Base-by-base conservation (phyloP, 129 eudicot species). In the Tagetes patula region DNA sequence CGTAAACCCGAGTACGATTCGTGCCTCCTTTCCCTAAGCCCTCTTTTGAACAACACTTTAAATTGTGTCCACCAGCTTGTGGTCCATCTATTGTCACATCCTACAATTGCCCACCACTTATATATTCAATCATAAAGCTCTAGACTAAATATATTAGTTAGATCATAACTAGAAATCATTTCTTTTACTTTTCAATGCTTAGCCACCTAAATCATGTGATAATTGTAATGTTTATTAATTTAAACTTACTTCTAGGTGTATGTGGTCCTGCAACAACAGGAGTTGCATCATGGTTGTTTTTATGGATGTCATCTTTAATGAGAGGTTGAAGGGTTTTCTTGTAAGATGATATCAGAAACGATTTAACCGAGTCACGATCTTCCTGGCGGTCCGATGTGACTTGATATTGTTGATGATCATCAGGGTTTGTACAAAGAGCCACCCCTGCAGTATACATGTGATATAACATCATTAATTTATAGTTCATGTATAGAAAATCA, bases 21-120 rank as follows among this genome's bases (percentile, higher is more conserved):
- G 59, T 89, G 98, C 72, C 77, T 87, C 79, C 98, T 76, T 72
- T 92, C 98, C 70, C 88, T 89, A 33, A 92, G 83, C 4, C 98
- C 96, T 72, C 96, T 85, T 83, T 80, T 79, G 4, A 92, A 84
- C 82, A 92, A 75, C 74, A 92, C 96, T 69, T 85, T 92, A 76
- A 89, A 92, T 75, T 92, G 98, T 65, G 84, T 73, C 91, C 98
- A 89, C 98, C 98, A 92, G 37, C 85, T 82, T 34, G 90, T 92
- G 62, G 84, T 85, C 98, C 98, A 92, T 77, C 79, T 80, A 6
- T 84, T 65, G 13, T 89, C 98, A 48, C 72, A 80, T 69, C 90
- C 94, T 87, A 83, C 53, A 32, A 79, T 54, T 45, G 2, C 40
- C 71, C 56, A 75, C 58, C 78, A 78, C 77, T 78, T 64, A 71